phyloP scores from a whole-genome alignment of 352 stramenopile genomes.

The Phytophthora multivora region DNA sequence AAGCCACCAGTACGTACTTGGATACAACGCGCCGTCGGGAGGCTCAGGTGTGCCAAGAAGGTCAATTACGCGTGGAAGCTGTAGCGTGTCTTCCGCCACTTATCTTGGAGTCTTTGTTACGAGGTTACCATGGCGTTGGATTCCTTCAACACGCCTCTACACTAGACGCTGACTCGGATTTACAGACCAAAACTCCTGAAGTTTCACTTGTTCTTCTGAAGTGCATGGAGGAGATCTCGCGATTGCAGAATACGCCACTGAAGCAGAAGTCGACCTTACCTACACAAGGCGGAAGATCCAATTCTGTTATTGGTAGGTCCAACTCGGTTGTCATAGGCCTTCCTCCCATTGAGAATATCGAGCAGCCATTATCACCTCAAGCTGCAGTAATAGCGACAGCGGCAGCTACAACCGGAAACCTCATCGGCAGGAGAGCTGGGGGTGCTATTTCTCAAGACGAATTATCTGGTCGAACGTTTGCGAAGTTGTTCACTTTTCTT shows the following conservation, averaged over 20 bases:
- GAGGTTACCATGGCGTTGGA: conserved; percentile 62
- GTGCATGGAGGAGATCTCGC: conserved; percentile 35
- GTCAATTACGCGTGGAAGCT: conserved; percentile 67
- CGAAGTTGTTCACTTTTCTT: conserved; percentile 37
- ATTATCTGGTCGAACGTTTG: conserved; percentile 34
- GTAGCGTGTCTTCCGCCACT: conserved; percentile 63
- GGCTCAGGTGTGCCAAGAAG: conserved; percentile 60
- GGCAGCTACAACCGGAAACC: background rate
- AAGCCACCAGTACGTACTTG: conserved; percentile 58
- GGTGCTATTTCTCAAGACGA: conserved; percentile 30
- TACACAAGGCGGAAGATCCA: conserved; percentile 7
- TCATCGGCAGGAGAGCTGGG: background rate
- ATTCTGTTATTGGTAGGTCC: conserved; percentile 25
- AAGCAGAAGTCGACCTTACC: conserved; percentile 3
- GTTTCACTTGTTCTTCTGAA: conserved; percentile 26
- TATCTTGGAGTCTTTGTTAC: conserved; percentile 70
- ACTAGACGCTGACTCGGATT: background rate
- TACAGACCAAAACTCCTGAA: background rate
- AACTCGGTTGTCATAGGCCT: conserved; percentile 20
- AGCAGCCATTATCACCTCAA: conserved; percentile 1
- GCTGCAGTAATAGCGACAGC: conserved; percentile 3
- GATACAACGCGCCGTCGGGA: conserved; percentile 55
- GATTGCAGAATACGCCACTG: conserved; percentile 1
- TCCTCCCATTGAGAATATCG: conserved; percentile 2
- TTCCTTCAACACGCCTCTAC: conserved; percentile 53